Conservation (phyloP, 257 asterid genomes). For the Solanum habrochaites region DNA sequence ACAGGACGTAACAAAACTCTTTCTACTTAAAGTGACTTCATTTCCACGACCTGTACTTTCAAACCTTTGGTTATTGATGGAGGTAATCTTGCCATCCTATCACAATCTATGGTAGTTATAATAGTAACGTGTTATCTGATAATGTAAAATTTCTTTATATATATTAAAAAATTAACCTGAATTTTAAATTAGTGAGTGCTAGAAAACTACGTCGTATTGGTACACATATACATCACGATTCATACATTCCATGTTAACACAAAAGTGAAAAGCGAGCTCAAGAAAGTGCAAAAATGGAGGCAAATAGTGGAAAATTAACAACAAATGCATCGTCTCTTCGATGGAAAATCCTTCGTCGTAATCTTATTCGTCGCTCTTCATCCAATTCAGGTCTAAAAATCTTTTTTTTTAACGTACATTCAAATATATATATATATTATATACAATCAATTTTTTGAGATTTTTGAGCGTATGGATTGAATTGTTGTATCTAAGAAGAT, state of each 20-base stretch:
- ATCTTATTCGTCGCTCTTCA: slow-evolving; percentile 37
- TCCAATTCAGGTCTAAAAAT: slow-evolving; percentile 22
- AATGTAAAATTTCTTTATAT: neutral
- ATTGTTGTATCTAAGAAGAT: slow-evolving; percentile 19
- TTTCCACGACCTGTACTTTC: too few relatives aligned
- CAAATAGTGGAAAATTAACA: slow-evolving; percentile 3
- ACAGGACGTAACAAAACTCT: too few relatives aligned
- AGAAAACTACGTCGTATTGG: neutral
- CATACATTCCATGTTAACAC: neutral
- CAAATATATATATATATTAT: neutral
- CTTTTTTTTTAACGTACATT: neutral
- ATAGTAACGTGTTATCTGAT: neutral
- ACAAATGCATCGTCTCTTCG: slow-evolving; percentile 48
- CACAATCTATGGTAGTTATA: too few relatives aligned
- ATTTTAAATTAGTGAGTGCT: neutral
- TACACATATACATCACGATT: neutral
- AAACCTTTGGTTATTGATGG: neutral
- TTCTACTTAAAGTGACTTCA: too few relatives aligned
- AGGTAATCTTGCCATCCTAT: neutral
- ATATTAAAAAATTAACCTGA: neutral
- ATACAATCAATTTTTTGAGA: neutral
- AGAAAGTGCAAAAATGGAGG: slow-evolving; percentile 10
- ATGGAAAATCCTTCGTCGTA: slow-evolving; percentile 76
- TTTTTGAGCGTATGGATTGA: neutral
- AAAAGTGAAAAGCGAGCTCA: neutral